phyloP scores from a whole-genome alignment of 148 eudicot genomes.

The Silene uniflora region DNA sequence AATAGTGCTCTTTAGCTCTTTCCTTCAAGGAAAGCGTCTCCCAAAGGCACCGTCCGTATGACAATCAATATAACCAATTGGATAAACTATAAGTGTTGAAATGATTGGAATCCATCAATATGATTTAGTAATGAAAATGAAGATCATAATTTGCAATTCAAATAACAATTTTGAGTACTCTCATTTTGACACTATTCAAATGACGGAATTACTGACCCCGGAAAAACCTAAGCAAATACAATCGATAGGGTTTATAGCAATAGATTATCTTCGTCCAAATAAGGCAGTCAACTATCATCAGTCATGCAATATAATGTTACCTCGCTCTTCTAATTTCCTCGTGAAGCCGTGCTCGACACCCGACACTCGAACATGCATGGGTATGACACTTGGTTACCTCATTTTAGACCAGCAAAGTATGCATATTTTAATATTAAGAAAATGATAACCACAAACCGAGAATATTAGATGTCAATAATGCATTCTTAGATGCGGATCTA shows the following conservation, averaged over 20 bases:
- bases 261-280: neutral
- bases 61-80: neutral
- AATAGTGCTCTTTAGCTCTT: too few relatives aligned
- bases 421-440: too few relatives aligned
- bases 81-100: neutral
- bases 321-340: too few relatives aligned
- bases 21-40: slow-evolving; percentile 46
- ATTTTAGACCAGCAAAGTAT: too few relatives aligned
- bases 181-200: neutral
- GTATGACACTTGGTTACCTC: too few relatives aligned
- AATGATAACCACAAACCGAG: too few relatives aligned
- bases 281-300: slow-evolving; percentile 19
- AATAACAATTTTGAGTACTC: neutral
- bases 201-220: neutral
- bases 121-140: neutral
- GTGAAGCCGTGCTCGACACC: too few relatives aligned
- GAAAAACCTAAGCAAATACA: neutral
- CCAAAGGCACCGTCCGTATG: slow-evolving; percentile 16
- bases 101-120: neutral
- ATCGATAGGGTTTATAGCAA: neutral
- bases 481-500: too few relatives aligned
- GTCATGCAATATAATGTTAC: too few relatives aligned
- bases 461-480: too few relatives aligned
- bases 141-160: neutral
- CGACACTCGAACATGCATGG: too few relatives aligned